Evolutionary conservation across 345 rosid species (phyloP).

Genomic region (Citrus unshiu): DNA sequence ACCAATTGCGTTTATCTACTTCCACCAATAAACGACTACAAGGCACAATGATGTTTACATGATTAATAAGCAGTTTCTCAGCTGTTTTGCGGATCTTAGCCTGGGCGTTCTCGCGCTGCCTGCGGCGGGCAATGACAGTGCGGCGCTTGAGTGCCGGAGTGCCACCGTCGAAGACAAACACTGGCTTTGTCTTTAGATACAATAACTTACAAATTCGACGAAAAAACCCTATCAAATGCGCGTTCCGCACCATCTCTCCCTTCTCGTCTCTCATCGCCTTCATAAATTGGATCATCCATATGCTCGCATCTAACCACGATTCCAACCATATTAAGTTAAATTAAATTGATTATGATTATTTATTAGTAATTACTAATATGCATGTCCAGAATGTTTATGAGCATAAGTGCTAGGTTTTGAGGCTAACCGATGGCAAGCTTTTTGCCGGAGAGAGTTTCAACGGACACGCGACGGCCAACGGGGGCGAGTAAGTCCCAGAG

Average conservation of each 20-base stretch:
- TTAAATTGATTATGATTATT: not conserved
- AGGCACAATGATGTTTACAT: conserved; percentile 21
- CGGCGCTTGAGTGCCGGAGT: conserved; percentile 93
- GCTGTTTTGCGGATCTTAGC: conserved; percentile 89
- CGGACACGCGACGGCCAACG: conserved; percentile 95
- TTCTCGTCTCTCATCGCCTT: conserved; percentile 97
- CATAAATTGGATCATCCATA: conserved; percentile 97
- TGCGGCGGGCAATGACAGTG: conserved; percentile 84
- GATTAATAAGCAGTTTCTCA: conserved; percentile 86
- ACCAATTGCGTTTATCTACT: not conserved
- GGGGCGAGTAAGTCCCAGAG: conserved; percentile 88
- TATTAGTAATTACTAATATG: not conserved
- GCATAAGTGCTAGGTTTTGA: conserved; percentile 8
- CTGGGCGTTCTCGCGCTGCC: conserved; percentile 92
- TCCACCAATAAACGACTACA: not conserved
- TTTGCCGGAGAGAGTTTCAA: conserved; percentile 84
- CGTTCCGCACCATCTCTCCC: conserved; percentile 91
- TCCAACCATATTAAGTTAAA: not conserved
- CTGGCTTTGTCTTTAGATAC: conserved; percentile 77
- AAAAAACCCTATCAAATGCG: conserved; percentile 87
- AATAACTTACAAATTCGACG: conserved; percentile 91
- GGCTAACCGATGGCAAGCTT: conserved; percentile 73
- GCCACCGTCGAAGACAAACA: conserved; percentile 89
- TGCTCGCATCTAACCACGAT: conserved; percentile 68
- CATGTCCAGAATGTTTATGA: not conserved